Evolutionary conservation across 2,329 filamentous ascomycete species (phyloP).

Genomic region (Fusarium sacchari): DNA sequence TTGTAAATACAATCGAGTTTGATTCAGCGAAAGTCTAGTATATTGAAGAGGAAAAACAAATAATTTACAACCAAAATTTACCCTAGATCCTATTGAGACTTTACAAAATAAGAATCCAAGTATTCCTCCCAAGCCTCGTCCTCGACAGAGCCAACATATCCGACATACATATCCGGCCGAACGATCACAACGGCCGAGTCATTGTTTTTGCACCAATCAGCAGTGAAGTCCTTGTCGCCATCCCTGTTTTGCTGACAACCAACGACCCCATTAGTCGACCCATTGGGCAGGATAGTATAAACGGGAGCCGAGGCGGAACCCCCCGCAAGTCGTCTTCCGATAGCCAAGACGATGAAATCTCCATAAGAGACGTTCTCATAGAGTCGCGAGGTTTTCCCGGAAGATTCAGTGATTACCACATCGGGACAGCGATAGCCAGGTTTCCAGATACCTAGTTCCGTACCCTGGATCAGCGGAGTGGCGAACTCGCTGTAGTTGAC

Average conservation of each 20-base stretch:
- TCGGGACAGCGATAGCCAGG: conserved; percentile 31
- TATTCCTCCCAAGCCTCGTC: conserved; percentile 22
- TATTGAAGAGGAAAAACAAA: accelerated
- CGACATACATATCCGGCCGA: conserved; percentile 36
- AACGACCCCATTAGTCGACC: not conserved
- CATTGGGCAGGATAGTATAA: not conserved
- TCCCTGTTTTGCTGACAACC: not conserved
- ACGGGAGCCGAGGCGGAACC: not conserved
- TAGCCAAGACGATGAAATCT: not conserved
- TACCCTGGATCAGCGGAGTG: conserved; percentile 19
- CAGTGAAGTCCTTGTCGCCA: not conserved
- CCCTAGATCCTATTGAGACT: not conserved
- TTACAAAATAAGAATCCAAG: not conserved
- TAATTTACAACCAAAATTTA: not conserved
- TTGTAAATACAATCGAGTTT: not conserved
- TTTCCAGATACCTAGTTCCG: conserved; percentile 11
- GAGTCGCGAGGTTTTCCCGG: not conserved
- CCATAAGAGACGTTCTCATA: conserved; percentile 11
- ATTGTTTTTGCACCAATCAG: conserved; percentile 1
- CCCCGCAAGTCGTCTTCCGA: not conserved
- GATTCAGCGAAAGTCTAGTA: accelerated
- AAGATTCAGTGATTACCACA: not conserved
- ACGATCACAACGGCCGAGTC: conserved; percentile 7
- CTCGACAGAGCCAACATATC: conserved; percentile 3
- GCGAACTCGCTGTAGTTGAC: conserved; percentile 17